These are phyloP conservation scores for Blastocystis sp. DNA, from an alignment of 352 stramenopile genomes.

Conservation along the genomic window DNA sequence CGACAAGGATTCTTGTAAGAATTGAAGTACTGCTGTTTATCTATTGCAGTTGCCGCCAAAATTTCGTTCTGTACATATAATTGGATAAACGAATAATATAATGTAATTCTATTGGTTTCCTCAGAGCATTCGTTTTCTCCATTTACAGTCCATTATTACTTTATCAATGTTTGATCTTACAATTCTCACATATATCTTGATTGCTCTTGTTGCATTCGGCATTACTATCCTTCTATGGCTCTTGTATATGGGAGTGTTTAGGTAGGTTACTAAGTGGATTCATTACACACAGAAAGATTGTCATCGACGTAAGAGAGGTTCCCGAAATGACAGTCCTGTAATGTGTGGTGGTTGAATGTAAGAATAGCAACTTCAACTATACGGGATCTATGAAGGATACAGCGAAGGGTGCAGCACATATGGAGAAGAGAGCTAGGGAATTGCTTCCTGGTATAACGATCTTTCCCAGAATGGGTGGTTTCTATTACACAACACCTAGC, in stretches of 20 bases:
- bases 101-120: not conserved
- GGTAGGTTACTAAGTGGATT: not conserved
- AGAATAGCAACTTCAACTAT: conserved; percentile 54
- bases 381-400: conserved; percentile 19
- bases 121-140: not conserved
- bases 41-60: not conserved
- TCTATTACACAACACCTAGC: conserved; percentile 23
- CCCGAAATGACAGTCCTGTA: conserved; percentile 48
- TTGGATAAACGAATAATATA: not conserved
- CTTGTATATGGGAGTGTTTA: conserved; percentile 35
- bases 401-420: not conserved
- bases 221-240: conserved; percentile 12
- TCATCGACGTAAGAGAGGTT: not conserved
- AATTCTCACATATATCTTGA: not conserved
- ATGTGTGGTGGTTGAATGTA: not conserved
- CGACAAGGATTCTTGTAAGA: too few species aligned
- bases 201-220: not conserved
- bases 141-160: not conserved
- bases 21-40: too few species aligned
- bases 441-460: not conserved
- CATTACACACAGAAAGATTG: not conserved
- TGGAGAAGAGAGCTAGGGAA: not conserved
- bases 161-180: not conserved
- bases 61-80: not conserved
- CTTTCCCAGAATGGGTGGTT: conserved; percentile 4